Evolutionary conservation across 371 early-diverging fungal species (phyloP).

Genomic region (Saksenaea oblongispora): DNA sequence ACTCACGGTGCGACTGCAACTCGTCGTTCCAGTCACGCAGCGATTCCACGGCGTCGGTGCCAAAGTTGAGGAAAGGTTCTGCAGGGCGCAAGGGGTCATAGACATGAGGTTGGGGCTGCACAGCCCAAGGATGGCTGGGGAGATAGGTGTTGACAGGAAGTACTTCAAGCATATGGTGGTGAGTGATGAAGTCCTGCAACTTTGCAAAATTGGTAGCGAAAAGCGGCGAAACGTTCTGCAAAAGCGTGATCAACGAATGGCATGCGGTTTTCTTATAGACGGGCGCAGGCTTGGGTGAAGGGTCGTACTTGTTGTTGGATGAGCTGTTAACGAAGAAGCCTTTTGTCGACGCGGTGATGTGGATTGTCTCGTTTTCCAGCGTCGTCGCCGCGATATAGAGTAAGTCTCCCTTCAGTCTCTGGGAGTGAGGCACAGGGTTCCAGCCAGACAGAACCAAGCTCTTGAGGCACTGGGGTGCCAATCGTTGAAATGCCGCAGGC

Average conservation of each 20-base stretch:
- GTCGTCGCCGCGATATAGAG: conserved; percentile 83
- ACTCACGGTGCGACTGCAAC: conserved; percentile 84
- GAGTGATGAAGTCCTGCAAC: conserved; percentile 67
- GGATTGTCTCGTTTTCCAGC: conserved; percentile 77
- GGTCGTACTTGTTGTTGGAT: conserved; percentile 74
- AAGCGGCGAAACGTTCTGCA: conserved; percentile 67
- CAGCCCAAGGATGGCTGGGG: conserved; percentile 84
- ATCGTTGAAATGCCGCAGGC: conserved; percentile 53
- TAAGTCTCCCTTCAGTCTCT: conserved; percentile 80
- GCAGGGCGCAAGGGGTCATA: conserved; percentile 70
- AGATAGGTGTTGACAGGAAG: conserved; percentile 67
- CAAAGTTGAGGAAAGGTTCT: conserved; percentile 66
- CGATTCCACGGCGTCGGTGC: conserved; percentile 72
- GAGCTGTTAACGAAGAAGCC: conserved; percentile 91
- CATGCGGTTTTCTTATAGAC: conserved; percentile 43
- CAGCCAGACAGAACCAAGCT: conserved; percentile 82
- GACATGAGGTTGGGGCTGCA: conserved; percentile 55
- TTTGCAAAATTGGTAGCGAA: conserved; percentile 71
- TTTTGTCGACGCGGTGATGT: conserved; percentile 81
- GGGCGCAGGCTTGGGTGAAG: conserved; percentile 51
- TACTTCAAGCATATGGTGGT: conserved; percentile 82
- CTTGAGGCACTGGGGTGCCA: conserved; percentile 72
- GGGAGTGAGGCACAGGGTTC: conserved; percentile 88
- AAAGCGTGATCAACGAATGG: conserved; percentile 73
- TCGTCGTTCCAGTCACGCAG: conserved; percentile 97